phyloP scores from a whole-genome alignment of 208 protist genomes.

The Leishmania tarentolae region DNA sequence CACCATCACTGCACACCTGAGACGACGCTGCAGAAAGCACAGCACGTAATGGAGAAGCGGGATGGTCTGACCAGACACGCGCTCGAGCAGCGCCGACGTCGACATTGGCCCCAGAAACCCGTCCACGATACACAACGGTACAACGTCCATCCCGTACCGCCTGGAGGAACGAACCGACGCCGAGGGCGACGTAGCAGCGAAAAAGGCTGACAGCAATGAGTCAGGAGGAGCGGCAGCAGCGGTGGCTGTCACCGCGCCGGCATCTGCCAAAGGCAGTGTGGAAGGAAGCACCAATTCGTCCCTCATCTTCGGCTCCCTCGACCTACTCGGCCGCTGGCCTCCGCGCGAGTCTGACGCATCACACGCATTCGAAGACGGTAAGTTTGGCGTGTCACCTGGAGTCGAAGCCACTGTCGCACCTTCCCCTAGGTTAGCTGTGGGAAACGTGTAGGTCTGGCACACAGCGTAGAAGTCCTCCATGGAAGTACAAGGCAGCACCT shows the following conservation, averaged over 20 bases:
- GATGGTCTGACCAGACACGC: conserved; percentile 41
- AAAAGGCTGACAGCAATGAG: background rate
- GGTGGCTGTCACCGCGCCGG: background rate
- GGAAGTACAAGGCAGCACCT: conserved; percentile 54
- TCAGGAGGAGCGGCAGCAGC: background rate
- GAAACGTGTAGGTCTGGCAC: conserved; percentile 28
- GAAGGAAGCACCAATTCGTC: background rate
- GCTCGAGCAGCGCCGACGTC: conserved; percentile 60
- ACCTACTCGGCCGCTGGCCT: background rate
- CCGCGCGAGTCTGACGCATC: background rate
- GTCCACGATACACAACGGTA: conserved; percentile 61
- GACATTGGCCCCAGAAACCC: conserved; percentile 40
- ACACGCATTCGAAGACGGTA: background rate
- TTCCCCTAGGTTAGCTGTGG: background rate
- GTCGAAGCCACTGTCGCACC: background rate
- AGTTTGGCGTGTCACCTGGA: background rate
- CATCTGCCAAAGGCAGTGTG: background rate
- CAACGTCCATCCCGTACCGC: background rate
- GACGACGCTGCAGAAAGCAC: conserved; percentile 56
- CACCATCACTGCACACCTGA: conserved; percentile 63
- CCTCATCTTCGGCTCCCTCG: background rate
- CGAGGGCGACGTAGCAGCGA: background rate
- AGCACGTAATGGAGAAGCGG: conserved; percentile 61
- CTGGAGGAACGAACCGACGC: background rate
- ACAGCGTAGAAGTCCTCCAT: conserved; percentile 42